These are phyloP conservation scores for Teratosphaeriaceae sp. DNA, from an alignment of 2,329 filamentous ascomycete species.

Conservation along the genomic window DNA sequence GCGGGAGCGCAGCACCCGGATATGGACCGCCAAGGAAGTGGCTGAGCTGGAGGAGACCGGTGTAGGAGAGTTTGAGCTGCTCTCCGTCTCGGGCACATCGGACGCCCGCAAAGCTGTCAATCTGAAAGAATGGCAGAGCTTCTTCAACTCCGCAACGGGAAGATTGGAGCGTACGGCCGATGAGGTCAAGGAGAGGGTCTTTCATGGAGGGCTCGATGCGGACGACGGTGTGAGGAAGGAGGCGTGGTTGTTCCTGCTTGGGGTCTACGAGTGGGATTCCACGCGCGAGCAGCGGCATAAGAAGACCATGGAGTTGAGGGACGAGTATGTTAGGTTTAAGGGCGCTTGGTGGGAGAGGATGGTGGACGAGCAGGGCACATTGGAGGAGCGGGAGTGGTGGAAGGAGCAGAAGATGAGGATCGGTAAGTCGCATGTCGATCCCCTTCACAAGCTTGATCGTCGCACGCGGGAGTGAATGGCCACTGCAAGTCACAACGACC, in stretches of 20 bases:
- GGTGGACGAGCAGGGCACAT: slow-evolving; percentile 70
- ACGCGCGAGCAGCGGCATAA: slow-evolving; percentile 77
- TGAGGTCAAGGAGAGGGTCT: slow-evolving; percentile 95
- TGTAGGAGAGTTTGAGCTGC: slow-evolving; percentile 90
- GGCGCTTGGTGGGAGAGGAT: slow-evolving; percentile 94
- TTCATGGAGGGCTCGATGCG: slow-evolving; percentile 83
- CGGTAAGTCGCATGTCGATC: slow-evolving; percentile 57
- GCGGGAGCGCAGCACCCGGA: slow-evolving; percentile 71
- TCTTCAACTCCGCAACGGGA: slow-evolving; percentile 72
- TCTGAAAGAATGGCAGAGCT: slow-evolving; percentile 81
- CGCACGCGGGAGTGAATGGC: slow-evolving; percentile 4
- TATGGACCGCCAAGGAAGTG: slow-evolving; percentile 90
- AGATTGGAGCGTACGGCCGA: slow-evolving; percentile 72
- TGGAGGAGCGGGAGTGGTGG: slow-evolving; percentile 91
- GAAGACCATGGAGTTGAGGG: slow-evolving; percentile 74
- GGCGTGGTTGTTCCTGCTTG: slow-evolving; percentile 90
- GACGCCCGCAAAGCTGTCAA: slow-evolving; percentile 68
- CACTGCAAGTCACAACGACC: slow-evolving; percentile 10
- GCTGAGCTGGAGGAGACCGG: slow-evolving; percentile 91
- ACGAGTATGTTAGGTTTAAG: slow-evolving; percentile 92
- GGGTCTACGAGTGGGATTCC: slow-evolving; percentile 90
- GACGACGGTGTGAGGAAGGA: slow-evolving; percentile 93
- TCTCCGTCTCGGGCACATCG: slow-evolving; percentile 82
- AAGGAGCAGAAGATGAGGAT: slow-evolving; percentile 89
- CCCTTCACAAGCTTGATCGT: background rate